A percentile compares a stretch with the other conserved stretches of the same genome.
Evolutionary conservation across 441 rosid species (phyloP).

Genomic region (Populus trichocarpa): DNA sequence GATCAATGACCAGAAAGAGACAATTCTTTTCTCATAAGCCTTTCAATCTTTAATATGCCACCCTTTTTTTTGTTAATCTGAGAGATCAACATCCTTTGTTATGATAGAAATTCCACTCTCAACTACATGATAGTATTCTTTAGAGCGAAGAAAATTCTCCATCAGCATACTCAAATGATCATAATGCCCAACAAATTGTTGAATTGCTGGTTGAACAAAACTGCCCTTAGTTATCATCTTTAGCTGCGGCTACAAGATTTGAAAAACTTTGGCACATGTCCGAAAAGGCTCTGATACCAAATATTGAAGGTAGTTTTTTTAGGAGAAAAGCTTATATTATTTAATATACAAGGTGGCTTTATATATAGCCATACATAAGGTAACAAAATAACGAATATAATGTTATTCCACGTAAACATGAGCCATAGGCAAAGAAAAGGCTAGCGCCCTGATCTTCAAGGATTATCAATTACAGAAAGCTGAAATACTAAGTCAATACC

Average conservation of each 20-base stretch:
- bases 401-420: neutral
- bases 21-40: neutral
- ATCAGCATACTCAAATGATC: neutral
- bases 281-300: neutral
- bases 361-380: neutral
- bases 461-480: neutral
- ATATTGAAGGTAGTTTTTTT: neutral
- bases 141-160: neutral
- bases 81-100: neutral
- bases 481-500: neutral
- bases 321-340: neutral
- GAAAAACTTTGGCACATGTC: neutral
- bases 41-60: neutral
- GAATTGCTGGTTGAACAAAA: neutral
- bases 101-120: neutral
- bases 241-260: neutral
- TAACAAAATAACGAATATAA: neutral
- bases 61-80: neutral
- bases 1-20: neutral
- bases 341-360: neutral
- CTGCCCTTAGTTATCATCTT: neutral
- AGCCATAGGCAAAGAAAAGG: fast-evolving
- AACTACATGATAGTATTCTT: neutral
- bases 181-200: too few species aligned
- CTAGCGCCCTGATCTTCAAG: neutral